Evolutionary conservation across 768 basidiomycete species (phyloP).

Genomic region (Termitomyces sp.): DNA sequence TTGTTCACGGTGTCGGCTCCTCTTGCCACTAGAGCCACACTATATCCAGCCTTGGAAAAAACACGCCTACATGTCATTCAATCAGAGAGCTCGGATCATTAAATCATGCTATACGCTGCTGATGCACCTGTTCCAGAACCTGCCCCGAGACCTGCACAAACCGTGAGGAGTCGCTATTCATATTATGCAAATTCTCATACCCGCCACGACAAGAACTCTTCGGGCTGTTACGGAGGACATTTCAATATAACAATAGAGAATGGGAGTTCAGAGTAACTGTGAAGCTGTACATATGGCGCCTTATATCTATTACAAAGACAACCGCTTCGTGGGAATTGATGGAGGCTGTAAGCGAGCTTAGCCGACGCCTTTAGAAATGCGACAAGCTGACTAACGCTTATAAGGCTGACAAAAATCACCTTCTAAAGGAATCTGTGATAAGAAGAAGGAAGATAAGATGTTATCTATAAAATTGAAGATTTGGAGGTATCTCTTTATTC

Average conservation of each 20-base stretch:
- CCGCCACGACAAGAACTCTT: slow-evolving; percentile 55
- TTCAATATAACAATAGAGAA: not conserved
- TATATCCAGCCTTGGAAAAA: slow-evolving; percentile 60
- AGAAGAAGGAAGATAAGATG: too few species aligned
- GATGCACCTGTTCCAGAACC: slow-evolving; percentile 52
- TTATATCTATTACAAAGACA: too few species aligned
- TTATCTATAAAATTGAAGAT: too few species aligned
- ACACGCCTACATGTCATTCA: slow-evolving; percentile 35
- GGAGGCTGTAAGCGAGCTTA: too few species aligned
- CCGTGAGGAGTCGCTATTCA: not conserved
- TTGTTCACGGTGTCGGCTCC: slow-evolving; percentile 45
- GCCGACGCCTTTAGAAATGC: too few species aligned
- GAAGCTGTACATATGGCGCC: too few species aligned
- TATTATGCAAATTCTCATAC: slow-evolving; percentile 15
- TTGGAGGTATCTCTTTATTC: too few species aligned
- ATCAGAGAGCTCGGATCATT: not conserved
- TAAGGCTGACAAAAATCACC: too few species aligned
- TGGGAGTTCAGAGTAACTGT: not conserved
- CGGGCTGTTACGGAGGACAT: slow-evolving; percentile 31
- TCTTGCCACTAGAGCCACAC: slow-evolving; percentile 61
- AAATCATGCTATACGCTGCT: slow-evolving; percentile 39
- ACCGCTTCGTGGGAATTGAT: too few species aligned
- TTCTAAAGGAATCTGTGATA: too few species aligned
- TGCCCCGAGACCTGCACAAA: slow-evolving; percentile 35
- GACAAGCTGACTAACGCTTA: too few species aligned